phyloP scores from a whole-genome alignment of 306 rosid species.

The Pueraria montana region DNA sequence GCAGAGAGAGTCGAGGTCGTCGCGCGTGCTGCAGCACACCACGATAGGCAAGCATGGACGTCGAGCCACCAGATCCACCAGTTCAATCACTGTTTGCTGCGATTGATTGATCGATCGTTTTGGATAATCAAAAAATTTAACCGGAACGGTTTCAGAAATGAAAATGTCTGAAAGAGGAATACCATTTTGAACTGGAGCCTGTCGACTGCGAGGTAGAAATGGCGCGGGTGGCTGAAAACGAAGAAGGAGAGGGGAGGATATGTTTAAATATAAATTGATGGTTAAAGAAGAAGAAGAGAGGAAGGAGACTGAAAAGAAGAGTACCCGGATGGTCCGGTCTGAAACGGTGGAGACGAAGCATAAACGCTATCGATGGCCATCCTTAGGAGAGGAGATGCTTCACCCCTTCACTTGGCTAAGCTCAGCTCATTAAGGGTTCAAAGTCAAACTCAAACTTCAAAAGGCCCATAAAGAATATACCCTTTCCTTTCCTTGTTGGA shows the following conservation, averaged over 20 bases:
- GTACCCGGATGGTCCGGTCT: constrained; percentile 37
- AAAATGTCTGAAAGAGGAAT: neutral
- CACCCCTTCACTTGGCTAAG: neutral
- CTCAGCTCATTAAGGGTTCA: no score
- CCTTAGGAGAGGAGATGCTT: neutral
- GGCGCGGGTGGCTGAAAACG: constrained; percentile 71
- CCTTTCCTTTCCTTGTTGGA: no score
- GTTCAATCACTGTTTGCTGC: constrained; percentile 63
- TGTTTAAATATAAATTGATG: neutral
- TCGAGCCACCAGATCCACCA: constrained; percentile 77
- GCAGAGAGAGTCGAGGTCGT: constrained; percentile 86
- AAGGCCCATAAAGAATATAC: no score
- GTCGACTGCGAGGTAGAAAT: constrained; percentile 88
- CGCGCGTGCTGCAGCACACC: constrained; percentile 85
- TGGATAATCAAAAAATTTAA: neutral
- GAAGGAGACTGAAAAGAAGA: neutral
- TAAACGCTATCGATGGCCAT: constrained; percentile 62
- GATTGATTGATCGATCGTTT: neutral
- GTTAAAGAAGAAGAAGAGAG: neutral
- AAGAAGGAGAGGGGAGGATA: no score
- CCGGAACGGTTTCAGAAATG: neutral
- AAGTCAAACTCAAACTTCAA: no score
- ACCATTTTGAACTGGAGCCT: constrained; percentile 85
- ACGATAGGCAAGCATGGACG: constrained; percentile 77
- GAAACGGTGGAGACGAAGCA: constrained; percentile 46